Evolutionary conservation across 1,284 basidiomycete species (phyloP), one percentile per base, ranked within the genome.

Genomic region (Microbotryum violaceum): DNA sequence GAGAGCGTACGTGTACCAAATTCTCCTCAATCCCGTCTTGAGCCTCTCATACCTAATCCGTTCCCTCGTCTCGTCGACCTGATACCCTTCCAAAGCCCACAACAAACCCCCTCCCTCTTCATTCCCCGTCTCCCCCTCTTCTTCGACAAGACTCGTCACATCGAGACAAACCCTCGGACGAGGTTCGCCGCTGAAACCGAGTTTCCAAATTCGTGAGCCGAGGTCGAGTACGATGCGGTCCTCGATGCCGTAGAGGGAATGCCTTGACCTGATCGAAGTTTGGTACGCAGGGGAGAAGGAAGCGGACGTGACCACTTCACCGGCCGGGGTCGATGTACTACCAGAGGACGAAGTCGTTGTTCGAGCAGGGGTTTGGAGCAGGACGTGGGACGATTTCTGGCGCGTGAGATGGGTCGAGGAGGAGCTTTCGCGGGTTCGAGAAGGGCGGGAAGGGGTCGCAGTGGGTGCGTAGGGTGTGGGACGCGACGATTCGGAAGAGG

Each of bases 121-220:
- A 1, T 31, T 45, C 6, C 7, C 45, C 42, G 10, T 48, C 18
- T 25, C 45, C 8, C 29, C 23, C 50, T 63, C 64, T 16, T 16
- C 21, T 49, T 58, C 62, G 27, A 62, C 45, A 20, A 62, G 48
- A 2, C 7, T 58, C n/a, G 57, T 60, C 47, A 69, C 72, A 37
- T 53, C 65, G 49, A 74, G 89, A 85, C 27, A 90, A 82, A 65
- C 89, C 84, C 89, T 77, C 18, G 89, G 88, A 62, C 82, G 80
- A n/a, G 87, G 85, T 77, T 91, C 89, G 21, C 89, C 89, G 73
- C 87, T 89, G 77, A 91, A 91, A 2, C 90, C 89, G 9, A 88
- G 86, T 76, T 89, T 90, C 88, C 89, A 91, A 61, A 90, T 80
- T 55, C 83, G 81, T 53, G 86, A 89, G 50, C 89, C 89, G 31